Evolutionary conservation across 495 filamentous ascomycete species (phyloP), one percentile per base, ranked within the genome.

Genomic region (Aspergillus avenaceus): DNA sequence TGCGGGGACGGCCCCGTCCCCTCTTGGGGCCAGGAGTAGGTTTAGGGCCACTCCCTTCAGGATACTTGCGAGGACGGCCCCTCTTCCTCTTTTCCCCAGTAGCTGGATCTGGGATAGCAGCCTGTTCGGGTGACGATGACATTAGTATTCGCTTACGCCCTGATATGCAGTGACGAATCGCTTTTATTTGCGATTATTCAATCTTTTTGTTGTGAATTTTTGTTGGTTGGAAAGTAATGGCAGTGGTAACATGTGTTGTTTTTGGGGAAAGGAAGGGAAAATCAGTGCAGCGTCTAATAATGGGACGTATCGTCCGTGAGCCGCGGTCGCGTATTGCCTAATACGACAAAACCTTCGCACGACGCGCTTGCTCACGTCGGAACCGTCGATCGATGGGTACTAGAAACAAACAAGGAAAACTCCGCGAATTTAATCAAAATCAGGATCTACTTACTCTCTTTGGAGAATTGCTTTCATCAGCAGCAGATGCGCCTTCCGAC

Each of bases 1-100:
- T 70, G 34, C 54, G 66, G 13, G 66, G 71, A 36, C 71, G 69
- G 25, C 71, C 71, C 21, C 71, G 71, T 13, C 69, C 71, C 44
- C 71, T 62, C 46, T 71, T 73, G 19, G 70, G 64, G 8, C 61
- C 62, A 12, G 58, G 47, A 23, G 41, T 37, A 6, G 60, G 53
- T 44, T 66, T 60, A 3, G 64, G 61, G 4, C 29, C 47, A 8
- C 45, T 23, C 0, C 53, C 59, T 24, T 58, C 59, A 14, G 68
- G 65, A 44, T 62, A 59, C 48, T 71, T 71, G 41, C 70, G 63
- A 16, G 70, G 70, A 22, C 70, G 70, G 34, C 70, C 70, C 41
- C 70, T 65, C 38, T 63, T 64, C 47, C 65, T 58, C 46, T 70
- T 73, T 38, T 71, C 70, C 22, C 54, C 58, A 4, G 64, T 62